Base-by-base conservation (phyloP, 257 asterid genomes). In the Gynochthodes officinalis region DNA sequence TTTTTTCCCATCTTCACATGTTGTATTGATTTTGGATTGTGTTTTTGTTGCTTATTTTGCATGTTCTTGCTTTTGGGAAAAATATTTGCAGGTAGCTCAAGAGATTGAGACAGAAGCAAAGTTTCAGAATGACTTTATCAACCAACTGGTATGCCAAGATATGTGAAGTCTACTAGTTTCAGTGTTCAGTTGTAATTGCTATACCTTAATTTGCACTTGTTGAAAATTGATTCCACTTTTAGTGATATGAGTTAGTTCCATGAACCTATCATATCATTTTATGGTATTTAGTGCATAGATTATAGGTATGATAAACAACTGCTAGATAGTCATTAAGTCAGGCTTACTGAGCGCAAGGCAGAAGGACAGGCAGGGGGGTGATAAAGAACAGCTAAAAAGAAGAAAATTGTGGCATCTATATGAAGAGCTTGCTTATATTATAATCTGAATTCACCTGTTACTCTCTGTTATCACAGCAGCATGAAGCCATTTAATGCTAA, bases 91-190 rank as follows among this genome's bases (percentile, higher is more conserved):
- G 98, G 97, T 94, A 76, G 97, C 97, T 66, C 93, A 88, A 84
- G 99, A 94, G 43, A 94, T 94, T 44, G 83, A 82, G 52, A 77
- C 89, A 12, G 99, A 94, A 84, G 93, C 99, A 4, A 89, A 83
- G 80, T 86, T 48, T 75, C 99, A 94, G 85, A 94, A 88, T 82
- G 96, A 94, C 79, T 88, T 91, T 79, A 84, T 94, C 81, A 89
- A 84, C 83, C 96, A 91, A 84, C 84, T 94, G 97, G 98, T 90
- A 89, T 67, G 89, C 73, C 64, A 14, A 61, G 69, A 55, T 64
- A 72, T 67, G 21, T 73, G 16, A 48, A 61, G 64, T 64, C 25
- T 54, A 60, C 3, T 59, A 18, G 40, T 71, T 69, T 77, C 42
- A 76, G 33, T 55, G 52, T 27, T 61, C 11, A 37, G 2, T 58